Evolutionary conservation across 2,329 filamentous ascomycete species (phyloP).

Genomic region (Trichoderma sp.): DNA sequence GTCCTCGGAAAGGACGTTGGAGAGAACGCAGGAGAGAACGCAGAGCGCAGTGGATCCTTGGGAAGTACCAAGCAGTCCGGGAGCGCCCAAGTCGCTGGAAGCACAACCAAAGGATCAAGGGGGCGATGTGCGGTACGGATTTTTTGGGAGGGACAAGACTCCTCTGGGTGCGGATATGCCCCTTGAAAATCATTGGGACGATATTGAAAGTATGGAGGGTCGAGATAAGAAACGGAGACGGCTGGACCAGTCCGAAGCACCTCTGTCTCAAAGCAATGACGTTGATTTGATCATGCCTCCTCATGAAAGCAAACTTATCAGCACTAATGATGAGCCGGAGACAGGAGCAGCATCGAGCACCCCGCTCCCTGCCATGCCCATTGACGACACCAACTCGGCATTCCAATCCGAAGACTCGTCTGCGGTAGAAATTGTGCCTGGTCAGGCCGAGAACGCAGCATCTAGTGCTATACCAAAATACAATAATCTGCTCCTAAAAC

Average conservation of each 20-base stretch:
- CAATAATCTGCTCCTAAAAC: conserved; percentile 9
- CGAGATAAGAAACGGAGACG: conserved; percentile 36
- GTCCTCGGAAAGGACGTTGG: conserved; percentile 4
- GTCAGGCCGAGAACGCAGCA: conserved; percentile 36
- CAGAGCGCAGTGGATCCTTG: conserved; percentile 41
- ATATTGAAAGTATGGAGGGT: conserved; percentile 13
- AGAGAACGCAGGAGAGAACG: neutral
- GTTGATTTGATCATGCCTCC: conserved; percentile 36
- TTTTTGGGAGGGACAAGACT: neutral
- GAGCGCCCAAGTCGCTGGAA: conserved; percentile 25
- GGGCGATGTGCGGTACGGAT: neutral
- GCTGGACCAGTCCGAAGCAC: conserved; percentile 27
- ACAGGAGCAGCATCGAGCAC: conserved; percentile 21
- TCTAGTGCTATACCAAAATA: conserved; percentile 31
- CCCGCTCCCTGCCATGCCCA: conserved; percentile 30
- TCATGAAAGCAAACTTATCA: conserved; percentile 31
- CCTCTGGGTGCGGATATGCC: neutral
- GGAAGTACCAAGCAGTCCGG: conserved; percentile 52
- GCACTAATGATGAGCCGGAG: conserved; percentile 19
- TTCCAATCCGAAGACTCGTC: conserved; percentile 42
- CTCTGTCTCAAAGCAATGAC: conserved; percentile 34
- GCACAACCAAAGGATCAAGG: conserved; percentile 9
- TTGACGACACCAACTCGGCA: conserved; percentile 36
- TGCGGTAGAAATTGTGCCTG: conserved; percentile 47
- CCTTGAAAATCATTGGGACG: neutral